Base-by-base conservation (phyloP, 2,329 filamentous ascomycete species). In the Aspergillus ustus region DNA sequence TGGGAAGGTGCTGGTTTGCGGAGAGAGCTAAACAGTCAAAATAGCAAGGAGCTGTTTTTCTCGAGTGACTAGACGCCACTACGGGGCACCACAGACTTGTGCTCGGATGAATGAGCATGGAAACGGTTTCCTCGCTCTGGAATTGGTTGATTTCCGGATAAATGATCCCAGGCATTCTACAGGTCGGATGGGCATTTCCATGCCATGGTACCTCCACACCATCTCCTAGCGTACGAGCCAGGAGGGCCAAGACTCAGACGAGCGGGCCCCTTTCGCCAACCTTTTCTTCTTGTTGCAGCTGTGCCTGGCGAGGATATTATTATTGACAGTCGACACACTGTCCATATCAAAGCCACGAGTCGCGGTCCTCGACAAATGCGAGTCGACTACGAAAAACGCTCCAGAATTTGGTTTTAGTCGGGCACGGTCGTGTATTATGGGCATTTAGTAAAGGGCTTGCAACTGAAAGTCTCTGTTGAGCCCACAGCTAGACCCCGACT, bases 101-200 rank as follows among this genome's bases (percentile, higher is more conserved):
- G 19, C 15, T 48, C 15, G 45, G 20, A 48, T 48, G 45, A 25
- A 48, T 22, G 13, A 25, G 20, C 22, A 15, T 48, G 19, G 20
- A 48, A 25, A 25, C 43, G 34, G 34, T 17, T 40, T 2, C 34
- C 34, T 40, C 13, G 45, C 20, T 22, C 20, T 15, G 13, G 45
- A 25, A 22, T 48, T 58, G 19, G 48, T 40, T 40, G 13, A 7
- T 44, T 20, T 50, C 11, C 54, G 54, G 54, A 57, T 50, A 56
- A 51, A 31, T 34, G 20, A 57, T 51, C 49, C 49, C 19, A 13
- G 40, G 29, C 20, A 7, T 13, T 5, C 46, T 20, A 57, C 28
- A 43, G 44, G 34, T 28, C 44, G 25, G 45, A 25, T 20, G 46
- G 25, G 20, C 11, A 40, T 25, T 48, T 25, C 7, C 20, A 22